Evolutionary conservation across 2,329 filamentous ascomycete species (phyloP), one percentile per base, ranked within the genome.

Genomic region (Elsinoe perseae): DNA sequence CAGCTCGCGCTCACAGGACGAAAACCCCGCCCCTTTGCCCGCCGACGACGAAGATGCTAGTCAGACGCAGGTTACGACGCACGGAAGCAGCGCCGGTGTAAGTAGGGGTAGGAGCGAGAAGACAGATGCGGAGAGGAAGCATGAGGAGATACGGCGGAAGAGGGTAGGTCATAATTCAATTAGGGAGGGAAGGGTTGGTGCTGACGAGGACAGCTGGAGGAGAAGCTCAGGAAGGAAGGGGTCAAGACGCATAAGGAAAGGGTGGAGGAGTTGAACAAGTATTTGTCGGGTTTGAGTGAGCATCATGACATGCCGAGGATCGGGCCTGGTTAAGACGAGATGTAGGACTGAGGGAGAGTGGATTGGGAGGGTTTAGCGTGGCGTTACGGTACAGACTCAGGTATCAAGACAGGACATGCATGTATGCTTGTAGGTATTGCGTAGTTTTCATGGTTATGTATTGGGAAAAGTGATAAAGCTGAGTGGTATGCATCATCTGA

Each of bases 171-270:
- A 32, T 32, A 30, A 6, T 44, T 25, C 32, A 16, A 16, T 28
- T 40, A 14, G 12, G 54, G 44, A 34, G 28, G 16, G 12, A n/a
- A 23, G 18, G 48, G 30, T 34, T 32, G 28, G 18, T 57, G 43
- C 21, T 56, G 42, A 40, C 21, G 30, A 42, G 27, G 30, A 59
- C 63, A 93, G 89, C 76, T 97, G 65, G 83, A 93, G 64, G 86
- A 95, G 65, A 78, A 89, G 60, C 75, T 95, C 43, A 84, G 87
- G 67, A 83, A 86, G 12, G 91, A 96, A 69, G 85, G 95, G 14
- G 82, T 92, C 63, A 97, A 96, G 77, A 95, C 91, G 27, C 93
- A 98, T 72, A 97, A 97, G 70, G 88, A 98, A 75, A 84, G 89
- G 9, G 92, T 98, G 42, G 91, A 97, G 70, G 90, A 96, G 69